A percentile compares a stretch with the other conserved stretches of the same genome.
Evolutionary conservation across 225 moss, liverwort and hornwort species (phyloP).

Genomic region (Physcomitrium patens): DNA sequence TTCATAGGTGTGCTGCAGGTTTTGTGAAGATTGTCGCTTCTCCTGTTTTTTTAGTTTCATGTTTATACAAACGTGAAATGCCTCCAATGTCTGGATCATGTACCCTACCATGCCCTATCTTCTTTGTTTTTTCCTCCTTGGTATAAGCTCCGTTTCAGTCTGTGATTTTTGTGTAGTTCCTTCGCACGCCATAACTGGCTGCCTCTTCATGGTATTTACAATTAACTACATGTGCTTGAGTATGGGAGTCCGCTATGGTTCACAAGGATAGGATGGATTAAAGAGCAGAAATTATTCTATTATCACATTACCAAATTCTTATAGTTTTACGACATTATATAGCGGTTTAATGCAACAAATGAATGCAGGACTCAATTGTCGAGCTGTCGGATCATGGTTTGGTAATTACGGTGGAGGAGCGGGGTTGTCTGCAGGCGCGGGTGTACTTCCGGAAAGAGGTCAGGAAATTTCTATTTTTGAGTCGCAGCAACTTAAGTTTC

Average conservation of each 20-base stretch:
- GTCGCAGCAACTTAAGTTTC: constrained; percentile 3
- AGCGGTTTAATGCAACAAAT: constrained; percentile 16
- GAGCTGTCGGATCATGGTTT: constrained; percentile 97
- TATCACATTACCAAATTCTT: background rate
- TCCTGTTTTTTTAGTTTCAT: background rate
- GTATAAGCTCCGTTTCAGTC: background rate
- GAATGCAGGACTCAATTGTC: constrained; percentile 81
- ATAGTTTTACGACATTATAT: constrained; percentile 10
- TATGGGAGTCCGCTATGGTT: background rate
- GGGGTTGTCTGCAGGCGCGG: constrained; percentile 93
- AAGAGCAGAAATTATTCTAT: background rate
- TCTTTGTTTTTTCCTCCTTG: constrained; percentile 2
- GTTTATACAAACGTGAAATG: background rate
- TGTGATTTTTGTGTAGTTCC: background rate
- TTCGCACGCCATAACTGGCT: constrained; percentile 15
- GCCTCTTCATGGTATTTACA: background rate
- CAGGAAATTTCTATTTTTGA: constrained; percentile 2
- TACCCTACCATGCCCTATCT: background rate
- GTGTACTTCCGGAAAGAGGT: constrained; percentile 99
- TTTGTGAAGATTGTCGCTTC: background rate
- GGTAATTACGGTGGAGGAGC: constrained; percentile 95
- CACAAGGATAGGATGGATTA: background rate
- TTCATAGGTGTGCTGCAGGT: constrained; percentile 4
- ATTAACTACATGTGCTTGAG: background rate
- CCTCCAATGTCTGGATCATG: background rate